Evolutionary conservation across 257 asterid species (phyloP), one percentile per base, ranked within the genome.

Genomic region (Gynochthodes officinalis): DNA sequence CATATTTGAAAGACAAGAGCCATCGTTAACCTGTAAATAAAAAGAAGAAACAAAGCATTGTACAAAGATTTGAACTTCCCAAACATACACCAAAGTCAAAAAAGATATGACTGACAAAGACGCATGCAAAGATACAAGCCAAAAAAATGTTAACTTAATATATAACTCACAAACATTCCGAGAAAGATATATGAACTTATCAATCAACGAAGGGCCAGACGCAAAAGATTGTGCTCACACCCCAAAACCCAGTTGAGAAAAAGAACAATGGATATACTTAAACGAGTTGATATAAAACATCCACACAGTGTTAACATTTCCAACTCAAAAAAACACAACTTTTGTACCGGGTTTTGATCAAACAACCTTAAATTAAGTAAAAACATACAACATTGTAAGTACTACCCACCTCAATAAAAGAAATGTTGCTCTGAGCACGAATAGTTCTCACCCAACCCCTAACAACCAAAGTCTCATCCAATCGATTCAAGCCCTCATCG

Each of bases 371-470:
- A 52, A 21, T 52, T 53, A 14, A 33, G 21, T 12, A 40, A 37
- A 64, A 25, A 9, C 39, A 33, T 6, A 21, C 40, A 11, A 28
- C 49, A 53, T 28, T 64, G 1, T 0, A 40, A 70, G 35, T 27
- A 27, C 30, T 16, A 18, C 43, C 32, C 75, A 91, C 99, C 90
- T 95, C 98, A 37, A 95, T 90, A 77, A 92, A 92, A 25, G 92
- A 86, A 58, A 95, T 87, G 75, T 83, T 90, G 70, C 98, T 95
- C 90, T 95, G 99, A 63, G 73, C 86, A 78, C 98, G 84, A 59
- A 90, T 82, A 13, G 99, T 95, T 60, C 98, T 82, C 67, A 95
- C 97, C 99, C 99, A 95, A 33, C 99, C 98, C 78, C 80, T 86
- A 48, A 95, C 87, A 62, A 89, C 95, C 52, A 88, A 82, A 75